A percentile compares a stretch with the other conserved stretches of the same genome.
Evolutionary conservation across 2,329 filamentous ascomycete genomes (phyloP).

Genomic region (Ceratocystis colombiana): DNA sequence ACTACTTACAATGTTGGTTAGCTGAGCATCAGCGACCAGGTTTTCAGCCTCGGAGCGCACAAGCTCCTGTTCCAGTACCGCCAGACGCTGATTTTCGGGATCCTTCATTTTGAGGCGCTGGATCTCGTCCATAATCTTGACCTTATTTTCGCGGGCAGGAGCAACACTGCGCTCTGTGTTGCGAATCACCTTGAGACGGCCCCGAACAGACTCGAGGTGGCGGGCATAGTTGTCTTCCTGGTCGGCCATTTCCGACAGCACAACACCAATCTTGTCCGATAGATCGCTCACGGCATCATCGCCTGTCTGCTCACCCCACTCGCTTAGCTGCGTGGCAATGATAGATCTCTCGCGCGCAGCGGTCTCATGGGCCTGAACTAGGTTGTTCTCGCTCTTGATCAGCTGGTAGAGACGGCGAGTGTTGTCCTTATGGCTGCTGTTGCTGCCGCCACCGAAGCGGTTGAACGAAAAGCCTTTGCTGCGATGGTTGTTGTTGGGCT

Average conservation of each 20-base stretch:
- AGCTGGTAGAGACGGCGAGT: slow-evolving; percentile 80
- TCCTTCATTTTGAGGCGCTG: slow-evolving; percentile 86
- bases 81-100: slow-evolving; percentile 68
- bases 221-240: slow-evolving; percentile 85
- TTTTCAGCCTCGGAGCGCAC: slow-evolving; percentile 93
- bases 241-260: slow-evolving; percentile 85
- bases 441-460: slow-evolving; percentile 58
- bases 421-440: slow-evolving; percentile 70
- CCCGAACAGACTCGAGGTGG: slow-evolving; percentile 74
- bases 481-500: slow-evolving; percentile 34
- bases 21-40: slow-evolving; percentile 87
- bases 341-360: slow-evolving; percentile 74
- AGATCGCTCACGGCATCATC: slow-evolving; percentile 84
- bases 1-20: slow-evolving; percentile 75
- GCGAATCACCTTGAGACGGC: slow-evolving; percentile 77
- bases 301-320: slow-evolving; percentile 88
- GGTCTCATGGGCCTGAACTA: slow-evolving; percentile 72
- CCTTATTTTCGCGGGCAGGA: slow-evolving; percentile 76
- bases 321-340: slow-evolving; percentile 82
- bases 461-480: slow-evolving; percentile 74
- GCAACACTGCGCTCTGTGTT: slow-evolving; percentile 95
- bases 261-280: slow-evolving; percentile 87
- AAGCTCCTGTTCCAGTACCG: slow-evolving; percentile 87
- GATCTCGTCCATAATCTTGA: slow-evolving; percentile 87
- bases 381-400: slow-evolving; percentile 89